A percentile compares a stretch with the other conserved stretches of the same genome.
phyloP scores from a whole-genome alignment of 306 rosid species.

The Inga laurina region DNA sequence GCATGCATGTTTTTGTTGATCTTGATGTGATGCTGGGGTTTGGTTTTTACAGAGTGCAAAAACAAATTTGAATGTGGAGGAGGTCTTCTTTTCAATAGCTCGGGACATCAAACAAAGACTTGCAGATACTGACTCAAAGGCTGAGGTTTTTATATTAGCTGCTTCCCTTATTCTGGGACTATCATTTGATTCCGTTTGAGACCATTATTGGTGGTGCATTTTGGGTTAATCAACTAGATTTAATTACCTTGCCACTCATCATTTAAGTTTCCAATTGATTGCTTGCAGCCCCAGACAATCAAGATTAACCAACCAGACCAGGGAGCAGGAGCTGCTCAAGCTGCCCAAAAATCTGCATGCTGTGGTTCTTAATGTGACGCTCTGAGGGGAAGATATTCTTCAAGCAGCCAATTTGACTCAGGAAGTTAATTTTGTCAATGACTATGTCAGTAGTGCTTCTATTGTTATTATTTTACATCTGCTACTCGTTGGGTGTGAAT shows the following conservation, averaged over 20 bases:
- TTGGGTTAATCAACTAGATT: slow-evolving; percentile 9
- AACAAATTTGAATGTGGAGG: slow-evolving; percentile 94
- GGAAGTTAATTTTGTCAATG: slow-evolving; percentile 57
- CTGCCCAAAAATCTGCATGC: slow-evolving; percentile 80
- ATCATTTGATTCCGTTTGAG: slow-evolving; percentile 8
- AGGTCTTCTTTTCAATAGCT: slow-evolving; percentile 95
- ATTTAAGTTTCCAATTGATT: slow-evolving; percentile 23
- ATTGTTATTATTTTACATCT: slow-evolving; percentile 44
- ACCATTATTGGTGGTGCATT: neutral
- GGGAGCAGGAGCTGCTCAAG: slow-evolving; percentile 71
- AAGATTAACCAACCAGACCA: slow-evolving; percentile 87
- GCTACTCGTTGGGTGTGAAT: slow-evolving; percentile 65
- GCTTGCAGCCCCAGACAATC: slow-evolving; percentile 81
- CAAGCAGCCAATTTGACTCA: slow-evolving; percentile 39
- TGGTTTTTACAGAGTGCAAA: slow-evolving; percentile 81
- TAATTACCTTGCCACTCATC: slow-evolving; percentile 2
- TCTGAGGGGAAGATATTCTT: slow-evolving; percentile 29
- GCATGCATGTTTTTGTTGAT: neutral
- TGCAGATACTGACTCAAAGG: slow-evolving; percentile 84
- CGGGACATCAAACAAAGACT: slow-evolving; percentile 96
- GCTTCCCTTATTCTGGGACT: slow-evolving; percentile 20
- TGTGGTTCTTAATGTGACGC: slow-evolving; percentile 66
- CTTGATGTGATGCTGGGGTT: slow-evolving; percentile 37
- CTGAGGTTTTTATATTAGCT: slow-evolving; percentile 60
- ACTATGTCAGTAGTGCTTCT: slow-evolving; percentile 59